Percentiles rank a stretch among this genome's conserved stretches.
phyloP scores from a whole-genome alignment of 257 asterid species.

The Coffea canephora region DNA sequence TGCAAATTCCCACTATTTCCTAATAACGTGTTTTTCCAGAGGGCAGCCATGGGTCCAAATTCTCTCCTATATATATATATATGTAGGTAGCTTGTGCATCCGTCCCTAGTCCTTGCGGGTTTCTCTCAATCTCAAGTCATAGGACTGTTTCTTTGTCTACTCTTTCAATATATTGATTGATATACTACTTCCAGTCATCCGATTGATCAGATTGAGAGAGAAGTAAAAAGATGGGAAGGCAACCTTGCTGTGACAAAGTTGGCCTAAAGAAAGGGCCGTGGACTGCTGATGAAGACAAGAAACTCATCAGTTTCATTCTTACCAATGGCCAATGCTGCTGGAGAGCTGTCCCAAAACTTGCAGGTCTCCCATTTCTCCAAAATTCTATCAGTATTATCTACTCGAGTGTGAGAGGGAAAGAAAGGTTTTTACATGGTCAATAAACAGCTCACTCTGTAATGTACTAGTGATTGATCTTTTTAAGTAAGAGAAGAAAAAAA shows the following conservation, averaged over 20 bases:
- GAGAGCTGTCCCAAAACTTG: conserved; percentile 96
- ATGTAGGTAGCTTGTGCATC: conserved; percentile 20
- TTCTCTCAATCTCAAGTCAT: conserved; percentile 1
- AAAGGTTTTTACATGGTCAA: background rate
- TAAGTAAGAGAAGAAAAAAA: background rate
- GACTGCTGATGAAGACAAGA: conserved; percentile 90
- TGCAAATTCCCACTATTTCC: conserved; percentile 13
- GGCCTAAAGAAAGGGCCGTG: conserved; percentile 98
- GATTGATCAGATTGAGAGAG: background rate
- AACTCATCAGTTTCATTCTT: conserved; percentile 73
- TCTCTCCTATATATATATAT: conserved; percentile 25
- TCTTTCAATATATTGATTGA: background rate
- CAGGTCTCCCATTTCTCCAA: conserved; percentile 43
- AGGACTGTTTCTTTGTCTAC: background rate
- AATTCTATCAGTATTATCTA: background rate
- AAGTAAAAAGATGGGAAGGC: conserved; percentile 63
- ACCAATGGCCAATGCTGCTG: conserved; percentile 96
- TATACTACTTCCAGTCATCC: background rate
- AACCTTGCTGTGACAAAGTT: conserved; percentile 93
- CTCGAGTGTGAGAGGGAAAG: background rate
- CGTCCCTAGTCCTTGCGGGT: conserved; percentile 2
- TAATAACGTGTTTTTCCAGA: conserved; percentile 22
- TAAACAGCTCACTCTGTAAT: background rate
- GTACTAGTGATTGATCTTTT: background rate
- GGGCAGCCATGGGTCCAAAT: background rate